Evolutionary conservation across 768 basidiomycete species (phyloP).

Genomic region (Lepiota venenata): DNA sequence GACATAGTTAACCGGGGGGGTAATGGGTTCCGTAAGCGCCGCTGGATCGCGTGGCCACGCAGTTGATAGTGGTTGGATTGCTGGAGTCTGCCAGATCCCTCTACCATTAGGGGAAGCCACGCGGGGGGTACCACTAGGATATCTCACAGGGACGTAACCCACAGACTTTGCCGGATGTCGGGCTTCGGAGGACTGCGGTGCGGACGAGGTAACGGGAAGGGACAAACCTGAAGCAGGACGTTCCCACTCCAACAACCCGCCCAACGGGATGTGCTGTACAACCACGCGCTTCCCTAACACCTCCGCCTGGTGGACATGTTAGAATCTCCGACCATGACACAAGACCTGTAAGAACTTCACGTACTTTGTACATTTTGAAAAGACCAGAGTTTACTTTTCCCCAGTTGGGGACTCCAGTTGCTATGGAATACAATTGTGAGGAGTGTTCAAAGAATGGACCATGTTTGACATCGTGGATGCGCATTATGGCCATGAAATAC

Average conservation of each 20-base stretch:
- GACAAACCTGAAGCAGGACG: neutral
- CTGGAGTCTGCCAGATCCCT: neutral
- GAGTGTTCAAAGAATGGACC: conserved; percentile 94
- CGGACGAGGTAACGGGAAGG: neutral
- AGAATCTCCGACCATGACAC: conserved; percentile 1
- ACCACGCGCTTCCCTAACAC: conserved; percentile 95
- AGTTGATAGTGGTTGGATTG: neutral
- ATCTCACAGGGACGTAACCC: neutral
- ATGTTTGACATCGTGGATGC: conserved; percentile 76
- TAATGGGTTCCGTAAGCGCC: neutral
- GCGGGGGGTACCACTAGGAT: neutral
- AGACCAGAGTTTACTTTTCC: conserved; percentile 86
- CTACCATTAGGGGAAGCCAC: neutral
- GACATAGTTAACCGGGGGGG: neutral
- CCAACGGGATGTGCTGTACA: conserved; percentile 89
- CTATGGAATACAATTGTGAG: conserved; percentile 84
- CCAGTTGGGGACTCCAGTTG: conserved; percentile 87
- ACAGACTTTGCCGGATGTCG: neutral
- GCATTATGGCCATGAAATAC: conserved; percentile 74
- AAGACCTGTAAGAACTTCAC: conserved; percentile 16
- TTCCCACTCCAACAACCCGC: conserved; percentile 75
- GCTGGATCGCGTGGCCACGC: neutral
- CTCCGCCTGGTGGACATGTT: conserved; percentile 56
- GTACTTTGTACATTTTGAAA: conserved; percentile 93
- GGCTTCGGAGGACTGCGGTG: conserved; percentile 40